Evolutionary conservation across 139 green algal genomes (phyloP).

Genomic region (Chlorella ohadii): DNA sequence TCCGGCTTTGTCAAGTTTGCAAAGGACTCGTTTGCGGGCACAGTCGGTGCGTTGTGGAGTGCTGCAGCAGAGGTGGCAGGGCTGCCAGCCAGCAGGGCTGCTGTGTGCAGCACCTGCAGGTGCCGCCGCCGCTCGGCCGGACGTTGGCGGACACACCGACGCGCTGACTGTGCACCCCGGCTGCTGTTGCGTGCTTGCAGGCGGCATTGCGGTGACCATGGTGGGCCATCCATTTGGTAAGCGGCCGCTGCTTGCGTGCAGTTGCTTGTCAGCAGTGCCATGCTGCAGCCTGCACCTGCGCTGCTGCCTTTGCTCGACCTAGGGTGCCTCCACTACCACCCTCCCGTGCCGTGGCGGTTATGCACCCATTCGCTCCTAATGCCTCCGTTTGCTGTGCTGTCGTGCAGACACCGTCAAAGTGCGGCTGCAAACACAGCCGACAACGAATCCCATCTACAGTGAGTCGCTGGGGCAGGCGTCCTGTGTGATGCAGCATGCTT

Average conservation of each 20-base stretch:
- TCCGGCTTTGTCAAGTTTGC: constrained; percentile 40
- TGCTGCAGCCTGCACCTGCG: neutral
- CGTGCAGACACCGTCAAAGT: constrained; percentile 90
- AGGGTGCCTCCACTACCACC: neutral
- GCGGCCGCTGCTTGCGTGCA: neutral
- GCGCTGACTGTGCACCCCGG: neutral
- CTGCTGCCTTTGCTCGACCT: neutral
- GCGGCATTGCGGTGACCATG: constrained; percentile 89
- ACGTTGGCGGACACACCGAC: too few relatives aligned
- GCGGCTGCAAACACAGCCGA: constrained; percentile 89
- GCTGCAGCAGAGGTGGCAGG: neutral
- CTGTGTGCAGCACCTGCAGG: too few relatives aligned
- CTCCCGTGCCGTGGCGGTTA: neutral
- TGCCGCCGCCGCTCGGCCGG: too few relatives aligned
- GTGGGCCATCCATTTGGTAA: constrained; percentile 88
- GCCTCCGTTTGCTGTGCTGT: neutral
- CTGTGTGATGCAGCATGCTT: neutral
- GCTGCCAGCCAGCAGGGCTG: neutral
- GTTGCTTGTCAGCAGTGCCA: too few relatives aligned
- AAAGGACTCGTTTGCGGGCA: constrained; percentile 51
- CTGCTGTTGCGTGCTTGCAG: constrained; percentile 40
- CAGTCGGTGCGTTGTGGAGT: constrained; percentile 6
- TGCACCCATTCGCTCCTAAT: neutral
- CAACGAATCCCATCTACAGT: constrained; percentile 92
- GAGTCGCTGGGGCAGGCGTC: constrained; percentile 28